phyloP scores from a whole-genome alignment of 2,329 filamentous ascomycete genomes.

The Aspergillus sp. region DNA sequence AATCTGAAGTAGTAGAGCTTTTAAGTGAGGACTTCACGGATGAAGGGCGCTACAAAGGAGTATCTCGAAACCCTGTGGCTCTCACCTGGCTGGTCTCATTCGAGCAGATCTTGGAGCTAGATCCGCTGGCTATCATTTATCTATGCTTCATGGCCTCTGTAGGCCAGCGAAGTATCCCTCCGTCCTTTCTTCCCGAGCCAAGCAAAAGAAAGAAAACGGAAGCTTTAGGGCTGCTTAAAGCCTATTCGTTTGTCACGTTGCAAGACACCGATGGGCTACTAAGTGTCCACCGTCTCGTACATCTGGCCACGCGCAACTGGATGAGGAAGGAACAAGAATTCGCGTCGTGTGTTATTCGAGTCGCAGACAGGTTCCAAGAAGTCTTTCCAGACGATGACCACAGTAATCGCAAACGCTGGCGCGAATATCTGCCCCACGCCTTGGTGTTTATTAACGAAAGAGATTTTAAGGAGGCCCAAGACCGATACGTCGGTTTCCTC shows the following conservation, averaged over 20 bases:
- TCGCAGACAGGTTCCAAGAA: conserved; percentile 4
- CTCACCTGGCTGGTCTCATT: conserved; percentile 37
- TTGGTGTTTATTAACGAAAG: not conserved
- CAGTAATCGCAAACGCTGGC: conserved; percentile 15
- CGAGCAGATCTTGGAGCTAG: conserved; percentile 20
- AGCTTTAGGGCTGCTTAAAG: conserved; percentile 21
- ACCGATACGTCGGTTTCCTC: not conserved
- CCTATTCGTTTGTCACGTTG: conserved; percentile 20
- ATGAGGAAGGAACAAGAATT: conserved; percentile 11
- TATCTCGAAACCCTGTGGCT: conserved; percentile 29
- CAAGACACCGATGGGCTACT: conserved; percentile 5
- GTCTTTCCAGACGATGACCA: conserved; percentile 13
- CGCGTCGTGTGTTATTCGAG: not conserved
- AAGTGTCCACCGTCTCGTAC: conserved; percentile 31
- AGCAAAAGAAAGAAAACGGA: conserved; percentile 7
- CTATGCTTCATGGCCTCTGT: conserved; percentile 32
- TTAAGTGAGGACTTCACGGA: conserved; percentile 31
- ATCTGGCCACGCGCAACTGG: conserved; percentile 29
- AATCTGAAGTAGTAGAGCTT: conserved; percentile 20
- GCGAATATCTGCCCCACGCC: conserved; percentile 20
- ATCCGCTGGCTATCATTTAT: conserved; percentile 19
- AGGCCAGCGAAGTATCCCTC: conserved; percentile 24
- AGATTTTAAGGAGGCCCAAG: not conserved
- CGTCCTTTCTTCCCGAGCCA: conserved; percentile 20
- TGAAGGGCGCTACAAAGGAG: conserved; percentile 23